Evolutionary conservation across 1,139 yeast species (phyloP).

Genomic region (Saccharomyces pastorianus): DNA sequence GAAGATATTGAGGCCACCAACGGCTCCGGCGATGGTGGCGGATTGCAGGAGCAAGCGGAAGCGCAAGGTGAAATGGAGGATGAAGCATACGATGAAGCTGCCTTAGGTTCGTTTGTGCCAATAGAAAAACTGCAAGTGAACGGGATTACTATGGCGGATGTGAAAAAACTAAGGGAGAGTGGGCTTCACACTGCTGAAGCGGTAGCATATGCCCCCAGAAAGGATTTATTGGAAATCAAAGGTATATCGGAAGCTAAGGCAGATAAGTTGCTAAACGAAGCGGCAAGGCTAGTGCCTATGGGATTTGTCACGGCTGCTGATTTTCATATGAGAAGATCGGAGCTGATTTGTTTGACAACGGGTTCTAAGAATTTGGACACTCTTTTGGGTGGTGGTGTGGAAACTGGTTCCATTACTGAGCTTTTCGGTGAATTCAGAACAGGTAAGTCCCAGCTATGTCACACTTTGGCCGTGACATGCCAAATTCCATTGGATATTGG

Average conservation of each 20-base stretch:
- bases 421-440: conserved; percentile 96
- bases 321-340: conserved; percentile 82
- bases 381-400: conserved; percentile 91
- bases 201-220: conserved; percentile 84
- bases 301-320: conserved; percentile 98
- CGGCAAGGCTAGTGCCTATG: conserved; percentile 82
- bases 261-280: conserved; percentile 72
- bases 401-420: conserved; percentile 95
- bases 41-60: conserved; percentile 9
- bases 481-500: conserved; percentile 96
- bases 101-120: conserved; percentile 34
- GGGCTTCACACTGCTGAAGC: conserved; percentile 89
- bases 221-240: conserved; percentile 65
- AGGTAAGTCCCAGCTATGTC: conserved; percentile 95
- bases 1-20: conserved; percentile 3
- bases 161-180: conserved; percentile 70
- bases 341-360: conserved; percentile 84
- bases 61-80: conserved; percentile 18
- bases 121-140: conserved; percentile 53
- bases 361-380: conserved; percentile 94
- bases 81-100: conserved; percentile 39
- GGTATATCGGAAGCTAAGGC: conserved; percentile 97
- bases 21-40: conserved; percentile 11
- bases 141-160: conserved; percentile 76
- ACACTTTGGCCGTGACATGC: conserved; percentile 92